Evolutionary conservation across 129 eudicot genomes (phyloP), one percentile per base, ranked within the genome.

Genomic region (Kitagawia praeruptora): DNA sequence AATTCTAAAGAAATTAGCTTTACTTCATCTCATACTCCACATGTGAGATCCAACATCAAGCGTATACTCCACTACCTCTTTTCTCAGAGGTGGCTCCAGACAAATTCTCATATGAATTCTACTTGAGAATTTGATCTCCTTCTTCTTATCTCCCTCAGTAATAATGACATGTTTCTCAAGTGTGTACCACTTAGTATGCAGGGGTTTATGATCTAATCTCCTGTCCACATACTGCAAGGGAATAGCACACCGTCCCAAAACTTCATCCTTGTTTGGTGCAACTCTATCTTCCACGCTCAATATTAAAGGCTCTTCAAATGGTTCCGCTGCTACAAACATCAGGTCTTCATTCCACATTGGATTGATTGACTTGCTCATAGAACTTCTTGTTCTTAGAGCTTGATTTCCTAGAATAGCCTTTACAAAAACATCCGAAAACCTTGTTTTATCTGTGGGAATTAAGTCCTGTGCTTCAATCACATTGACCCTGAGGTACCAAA

Each of bases 21-120:
- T 91, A 80, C 97, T 91, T 79, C 93, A 75, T 82, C 97, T 87
- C 97, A 89, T 91, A 84, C 97, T 91, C 97, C 97, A 91, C 93
- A 91, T 89, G 77, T 91, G 97, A 12, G 97, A 91, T 48, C 85
- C 93, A 0, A 91, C 92, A n/a, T 91, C 97, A 66, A 91, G 78
- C 97, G 89, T 91, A 79, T 89, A 91, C 47, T 91, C 97, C 25
- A 91, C 97, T 8, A 91, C 90, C 81, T 91, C 97, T 82, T 83
- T 89, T 73, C 90, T 83, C 27, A 91, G 71, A 8, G 93, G 97
- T 0, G 97, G 97, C 74, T 91, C 93, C 79, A 89, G 63, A 77
- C 87, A 82, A 66, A 89, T 81, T 54, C 93, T 76, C 90, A 80
- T 82, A 58, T 89, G 93, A 83, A 89, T 58, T 78, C 88, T 84